These are phyloP conservation scores for Talaromyces sp. DNA, from an alignment of 2,329 filamentous ascomycete species.

Conservation along the genomic window DNA sequence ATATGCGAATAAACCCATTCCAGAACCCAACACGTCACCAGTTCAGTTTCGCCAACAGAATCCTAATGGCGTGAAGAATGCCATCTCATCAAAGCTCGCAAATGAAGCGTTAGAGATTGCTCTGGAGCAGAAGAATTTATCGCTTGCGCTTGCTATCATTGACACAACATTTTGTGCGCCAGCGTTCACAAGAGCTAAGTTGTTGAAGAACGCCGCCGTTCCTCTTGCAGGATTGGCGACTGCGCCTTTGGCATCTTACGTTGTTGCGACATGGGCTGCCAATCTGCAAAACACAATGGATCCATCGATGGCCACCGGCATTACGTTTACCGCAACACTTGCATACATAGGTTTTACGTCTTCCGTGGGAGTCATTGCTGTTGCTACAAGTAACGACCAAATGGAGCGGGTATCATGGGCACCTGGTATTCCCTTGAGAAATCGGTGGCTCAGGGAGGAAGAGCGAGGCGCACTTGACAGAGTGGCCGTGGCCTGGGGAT, in stretches of 20 bases:
- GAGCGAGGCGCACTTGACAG: constrained; percentile 82
- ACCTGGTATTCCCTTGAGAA: constrained; percentile 69
- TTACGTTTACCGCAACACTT: constrained; percentile 73
- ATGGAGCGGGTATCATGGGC: constrained; percentile 93
- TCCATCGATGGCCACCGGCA: constrained; percentile 63
- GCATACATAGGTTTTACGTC: constrained; percentile 78
- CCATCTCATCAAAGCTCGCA: constrained; percentile 66
- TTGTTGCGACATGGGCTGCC: constrained; percentile 62
- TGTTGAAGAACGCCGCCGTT: constrained; percentile 39
- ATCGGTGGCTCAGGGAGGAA: constrained; percentile 83
- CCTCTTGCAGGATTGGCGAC: constrained; percentile 36
- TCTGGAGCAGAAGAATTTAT: constrained; percentile 71
- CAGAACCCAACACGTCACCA: constrained; percentile 55
- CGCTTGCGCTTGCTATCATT: constrained; percentile 72
- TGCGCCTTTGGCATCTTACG: constrained; percentile 50
- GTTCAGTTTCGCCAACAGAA: constrained; percentile 59
- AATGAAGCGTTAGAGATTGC: constrained; percentile 72
- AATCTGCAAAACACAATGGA: constrained; percentile 72
- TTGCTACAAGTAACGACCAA: constrained; percentile 87
- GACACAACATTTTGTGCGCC: constrained; percentile 51
- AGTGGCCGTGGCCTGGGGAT: constrained; percentile 86
- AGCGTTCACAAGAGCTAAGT: constrained; percentile 40
- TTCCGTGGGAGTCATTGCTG: constrained; percentile 74
- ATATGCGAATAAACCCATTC: constrained; percentile 76
- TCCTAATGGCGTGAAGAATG: constrained; percentile 63